phyloP scores from a whole-genome alignment of 169 alveolate genomes.

The Babesia bovis region DNA sequence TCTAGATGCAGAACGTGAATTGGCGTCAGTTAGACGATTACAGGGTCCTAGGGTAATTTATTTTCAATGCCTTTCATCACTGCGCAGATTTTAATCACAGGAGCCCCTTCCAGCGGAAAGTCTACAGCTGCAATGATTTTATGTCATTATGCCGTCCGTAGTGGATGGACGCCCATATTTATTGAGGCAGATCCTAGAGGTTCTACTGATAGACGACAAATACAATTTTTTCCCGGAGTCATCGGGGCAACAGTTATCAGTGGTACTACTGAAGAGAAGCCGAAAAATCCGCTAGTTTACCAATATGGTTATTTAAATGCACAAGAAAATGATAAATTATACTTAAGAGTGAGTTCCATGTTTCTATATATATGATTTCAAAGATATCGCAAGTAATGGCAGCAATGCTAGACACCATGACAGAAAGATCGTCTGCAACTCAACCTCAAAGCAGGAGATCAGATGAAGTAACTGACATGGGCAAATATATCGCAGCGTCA shows the following conservation, averaged over 20 bases:
- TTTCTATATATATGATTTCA: background rate
- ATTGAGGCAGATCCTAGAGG: slow-evolving; percentile 86
- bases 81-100: slow-evolving; percentile 77
- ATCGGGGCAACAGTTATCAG: slow-evolving; percentile 66
- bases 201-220: slow-evolving; percentile 71
- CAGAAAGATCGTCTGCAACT: background rate
- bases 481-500: slow-evolving; percentile 51
- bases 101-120: slow-evolving; percentile 86
- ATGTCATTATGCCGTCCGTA: slow-evolving; percentile 82
- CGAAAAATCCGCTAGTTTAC: slow-evolving; percentile 75
- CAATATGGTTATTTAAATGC: slow-evolving; percentile 80
- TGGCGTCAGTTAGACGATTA: slow-evolving; percentile 77
- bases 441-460: slow-evolving; percentile 46
- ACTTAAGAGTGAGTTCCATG: slow-evolving; percentile 54
- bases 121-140: slow-evolving; percentile 80
- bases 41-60: slow-evolving; percentile 80
- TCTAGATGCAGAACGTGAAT: slow-evolving; percentile 79
- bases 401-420: slow-evolving; percentile 43
- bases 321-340: slow-evolving; percentile 76
- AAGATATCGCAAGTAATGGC: slow-evolving; percentile 56
- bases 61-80: background rate
- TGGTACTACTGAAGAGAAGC: slow-evolving; percentile 33
- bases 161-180: slow-evolving; percentile 82
- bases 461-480: slow-evolving; percentile 49
- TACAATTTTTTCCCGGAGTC: slow-evolving; percentile 81